A percentile compares a stretch with the other conserved stretches of the same genome.
phyloP scores from a whole-genome alignment of 371 early-diverging fungal species.

The Capniomyces stellatus region DNA sequence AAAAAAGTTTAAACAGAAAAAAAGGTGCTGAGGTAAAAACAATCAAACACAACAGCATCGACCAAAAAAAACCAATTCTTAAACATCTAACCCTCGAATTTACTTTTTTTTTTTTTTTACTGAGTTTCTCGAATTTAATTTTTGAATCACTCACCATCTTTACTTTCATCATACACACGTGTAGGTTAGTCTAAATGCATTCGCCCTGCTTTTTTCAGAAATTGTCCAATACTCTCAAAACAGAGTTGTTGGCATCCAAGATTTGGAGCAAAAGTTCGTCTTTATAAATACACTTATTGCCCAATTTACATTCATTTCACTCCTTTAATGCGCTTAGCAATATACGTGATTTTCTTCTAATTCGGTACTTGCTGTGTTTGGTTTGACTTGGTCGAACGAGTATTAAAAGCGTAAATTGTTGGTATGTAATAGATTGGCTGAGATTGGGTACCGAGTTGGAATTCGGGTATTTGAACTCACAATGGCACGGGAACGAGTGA shows the following conservation, averaged over 20 bases:
- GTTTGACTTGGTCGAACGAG: too few relatives aligned
- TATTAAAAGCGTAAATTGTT: too few relatives aligned
- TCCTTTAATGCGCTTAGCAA: too few relatives aligned
- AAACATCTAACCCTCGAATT: too few relatives aligned
- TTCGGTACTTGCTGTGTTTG: too few relatives aligned
- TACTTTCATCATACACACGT: background rate
- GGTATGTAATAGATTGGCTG: constrained; percentile 32
- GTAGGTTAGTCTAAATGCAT: constrained; percentile 56
- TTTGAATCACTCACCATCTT: background rate
- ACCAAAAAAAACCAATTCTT: too few relatives aligned
- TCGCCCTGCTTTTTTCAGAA: constrained; percentile 82
- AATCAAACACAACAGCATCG: background rate
- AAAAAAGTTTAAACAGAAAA: constrained; percentile 1
- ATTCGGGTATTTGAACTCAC: constrained; percentile 65
- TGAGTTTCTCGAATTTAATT: background rate
- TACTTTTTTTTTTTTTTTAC: background rate
- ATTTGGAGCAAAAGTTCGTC: constrained; percentile 65
- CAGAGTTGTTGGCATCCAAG: constrained; percentile 80
- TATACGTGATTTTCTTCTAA: background rate
- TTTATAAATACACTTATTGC: background rate
- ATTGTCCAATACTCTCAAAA: constrained; percentile 90
- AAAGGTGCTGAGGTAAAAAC: constrained; percentile 1
- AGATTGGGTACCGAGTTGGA: constrained; percentile 87
- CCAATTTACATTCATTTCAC: constrained; percentile 2
- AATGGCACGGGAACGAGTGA: constrained; percentile 66